Evolutionary conservation across 2,329 filamentous ascomycete species (phyloP).

Genomic region (Microdochium nivale): DNA sequence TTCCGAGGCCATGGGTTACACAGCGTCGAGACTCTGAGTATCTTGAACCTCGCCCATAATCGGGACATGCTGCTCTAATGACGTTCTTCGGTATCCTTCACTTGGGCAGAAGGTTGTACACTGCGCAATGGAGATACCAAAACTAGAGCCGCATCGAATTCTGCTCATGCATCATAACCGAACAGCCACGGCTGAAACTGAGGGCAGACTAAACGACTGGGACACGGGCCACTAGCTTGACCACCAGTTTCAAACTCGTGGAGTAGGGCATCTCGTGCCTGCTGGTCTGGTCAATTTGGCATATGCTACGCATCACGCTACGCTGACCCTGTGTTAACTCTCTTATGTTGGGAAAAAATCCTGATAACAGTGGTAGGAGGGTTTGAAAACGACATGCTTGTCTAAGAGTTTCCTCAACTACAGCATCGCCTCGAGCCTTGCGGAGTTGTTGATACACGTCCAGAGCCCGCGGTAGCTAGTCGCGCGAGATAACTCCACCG

Average conservation of each 20-base stretch:
- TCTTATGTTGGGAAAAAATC: neutral
- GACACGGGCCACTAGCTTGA: conserved; percentile 43
- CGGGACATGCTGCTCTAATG: no score
- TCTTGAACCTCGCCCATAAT: no score
- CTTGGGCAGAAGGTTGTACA: no score
- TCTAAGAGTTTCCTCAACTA: conserved; percentile 55
- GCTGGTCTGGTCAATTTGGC: conserved; percentile 46
- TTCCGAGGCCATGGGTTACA: no score
- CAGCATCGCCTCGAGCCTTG: conserved; percentile 39
- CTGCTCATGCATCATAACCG: conserved; percentile 51
- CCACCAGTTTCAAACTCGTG: conserved; percentile 40
- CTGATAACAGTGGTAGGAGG: no score
- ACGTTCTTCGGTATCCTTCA: no score
- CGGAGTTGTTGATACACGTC: conserved; percentile 36
- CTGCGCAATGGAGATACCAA: no score
- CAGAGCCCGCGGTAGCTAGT: conserved; percentile 35
- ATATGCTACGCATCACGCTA: conserved; percentile 45
- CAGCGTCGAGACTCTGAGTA: no score
- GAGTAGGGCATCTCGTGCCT: conserved; percentile 48
- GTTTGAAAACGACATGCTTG: conserved; percentile 9
- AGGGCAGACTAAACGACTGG: conserved; percentile 55
- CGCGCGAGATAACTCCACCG: conserved; percentile 34
- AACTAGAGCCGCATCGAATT: conserved; percentile 34
- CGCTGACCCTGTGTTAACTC: neutral
- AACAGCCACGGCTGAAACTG: conserved; percentile 56